Base-by-base conservation (phyloP, 139 green algal species). In the Zygnema circumcarinatum region DNA sequence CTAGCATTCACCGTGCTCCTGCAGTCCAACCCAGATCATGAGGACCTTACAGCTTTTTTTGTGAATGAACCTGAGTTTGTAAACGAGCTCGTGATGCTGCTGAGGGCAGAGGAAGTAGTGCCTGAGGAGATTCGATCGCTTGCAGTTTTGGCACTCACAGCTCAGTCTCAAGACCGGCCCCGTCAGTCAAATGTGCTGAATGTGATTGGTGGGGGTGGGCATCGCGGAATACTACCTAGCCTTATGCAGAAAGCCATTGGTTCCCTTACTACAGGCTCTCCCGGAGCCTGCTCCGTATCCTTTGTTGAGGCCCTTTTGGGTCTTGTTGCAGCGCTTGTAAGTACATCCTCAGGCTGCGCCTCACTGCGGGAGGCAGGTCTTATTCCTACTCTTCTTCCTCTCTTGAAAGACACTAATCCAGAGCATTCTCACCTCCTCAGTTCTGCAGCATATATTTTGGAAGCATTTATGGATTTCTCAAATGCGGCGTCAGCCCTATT, bases 391-490 rank as follows among this genome's bases (percentile, higher is more conserved):
- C 94, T 99, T 86, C 90, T 98, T 85, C 95, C 96, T 16, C 79
- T 99, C 81, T 80, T 99, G 47, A 62, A 54, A 38, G 75, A 93
- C 67, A 42, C 32, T 25, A 72, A 93, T 3, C 81, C 93, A 0
- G 87, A 90, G 25, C 95, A 98, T 88, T 52, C 94, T 31, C 40
- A 67, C 0, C 67, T 98, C 31, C 94, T 98, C 29, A 92, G 92
- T 1, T 88, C 86, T 16, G 92, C 91, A 0, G 92, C 98, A 40
- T 93, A 94, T 41, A 94, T 98, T 52, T 87, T 98, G 42, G 96
- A 98, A 91, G 86, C 92, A 21, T 98, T 95, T 90, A 95, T 98
- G 92, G 96, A 99, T 86, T 96, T 94, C 84, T 92, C 69, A 78
- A 91, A 93, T 33, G 74, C 91, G 2, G 93, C 94, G 1, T 84